Percentiles rank a stretch among this genome's conserved stretches.
phyloP scores from a whole-genome alignment of 139 green algal species.

The Desmodesmus armatus region DNA sequence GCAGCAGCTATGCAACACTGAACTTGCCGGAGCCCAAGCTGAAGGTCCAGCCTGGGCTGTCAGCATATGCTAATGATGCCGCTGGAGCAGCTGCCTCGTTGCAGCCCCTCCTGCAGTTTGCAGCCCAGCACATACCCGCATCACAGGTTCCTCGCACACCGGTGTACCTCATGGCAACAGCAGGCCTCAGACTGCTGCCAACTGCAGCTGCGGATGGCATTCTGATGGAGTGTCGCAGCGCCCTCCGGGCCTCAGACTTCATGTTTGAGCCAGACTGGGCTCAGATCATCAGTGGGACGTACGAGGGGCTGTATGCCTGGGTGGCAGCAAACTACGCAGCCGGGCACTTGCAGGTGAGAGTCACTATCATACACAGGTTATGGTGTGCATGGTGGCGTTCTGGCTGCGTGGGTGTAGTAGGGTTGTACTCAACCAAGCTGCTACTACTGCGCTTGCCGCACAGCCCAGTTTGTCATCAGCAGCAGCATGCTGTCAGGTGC shows the following conservation, averaged over 20 bases:
- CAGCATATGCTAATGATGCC: conserved; percentile 42
- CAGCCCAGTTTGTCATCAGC: neutral
- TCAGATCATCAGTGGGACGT: conserved; percentile 47
- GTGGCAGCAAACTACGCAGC: conserved; percentile 63
- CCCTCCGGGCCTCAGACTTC: conserved; percentile 52
- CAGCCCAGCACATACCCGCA: conserved; percentile 53
- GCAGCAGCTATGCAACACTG: conserved; percentile 48
- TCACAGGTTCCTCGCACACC: conserved; percentile 44
- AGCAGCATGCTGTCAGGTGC: no score
- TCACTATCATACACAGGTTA: no score
- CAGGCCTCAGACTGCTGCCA: conserved; percentile 63
- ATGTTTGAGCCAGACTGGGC: conserved; percentile 51
- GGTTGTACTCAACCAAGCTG: neutral
- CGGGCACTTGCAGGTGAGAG: conserved; percentile 55
- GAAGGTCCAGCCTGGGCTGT: conserved; percentile 59
- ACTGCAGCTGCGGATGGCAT: conserved; percentile 39
- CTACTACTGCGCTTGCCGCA: neutral
- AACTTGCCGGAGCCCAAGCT: conserved; percentile 56
- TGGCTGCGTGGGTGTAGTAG: neutral
- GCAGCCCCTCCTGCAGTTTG: conserved; percentile 56
- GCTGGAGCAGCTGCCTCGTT: conserved; percentile 47
- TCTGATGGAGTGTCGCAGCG: conserved; percentile 47
- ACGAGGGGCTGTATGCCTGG: conserved; percentile 67
- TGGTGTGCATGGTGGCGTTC: neutral
- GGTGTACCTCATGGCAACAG: conserved; percentile 66